These are phyloP conservation scores for Casuarina equisetifolia DNA, from an alignment of 306 rosid species.

Conservation along the genomic window DNA sequence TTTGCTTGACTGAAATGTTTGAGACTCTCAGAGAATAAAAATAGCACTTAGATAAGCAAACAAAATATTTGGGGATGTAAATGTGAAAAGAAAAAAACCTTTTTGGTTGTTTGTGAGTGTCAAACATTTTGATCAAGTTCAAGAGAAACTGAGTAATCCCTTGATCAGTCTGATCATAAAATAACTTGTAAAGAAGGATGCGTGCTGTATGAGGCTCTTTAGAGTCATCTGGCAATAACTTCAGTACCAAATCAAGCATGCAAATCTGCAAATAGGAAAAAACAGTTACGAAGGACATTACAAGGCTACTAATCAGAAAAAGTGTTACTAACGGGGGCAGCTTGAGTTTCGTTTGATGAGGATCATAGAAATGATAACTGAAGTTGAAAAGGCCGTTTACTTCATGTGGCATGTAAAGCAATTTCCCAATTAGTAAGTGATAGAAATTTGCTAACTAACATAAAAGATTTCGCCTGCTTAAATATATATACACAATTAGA, in stretches of 20 bases:
- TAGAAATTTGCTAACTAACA: not conserved
- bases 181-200: conserved; percentile 86
- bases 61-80: not conserved
- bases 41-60: not conserved
- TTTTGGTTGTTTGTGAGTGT: conserved; percentile 79
- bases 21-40: not conserved
- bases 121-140: conserved; percentile 71
- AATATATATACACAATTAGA: not conserved
- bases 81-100: conserved; percentile 51
- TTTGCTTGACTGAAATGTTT: no score
- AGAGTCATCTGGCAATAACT: conserved; percentile 69
- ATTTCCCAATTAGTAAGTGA: not conserved
- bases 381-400: not conserved
- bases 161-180: conserved; percentile 95
- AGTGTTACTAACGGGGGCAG: not conserved
- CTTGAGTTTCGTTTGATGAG: not conserved
- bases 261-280: conserved; percentile 61
- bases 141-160: conserved; percentile 90
- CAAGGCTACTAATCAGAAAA: conserved; percentile 4
- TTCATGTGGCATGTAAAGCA: not conserved
- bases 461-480: not conserved
- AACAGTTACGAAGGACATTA: conserved; percentile 32
- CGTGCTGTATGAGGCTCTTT: conserved; percentile 90
- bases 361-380: not conserved
- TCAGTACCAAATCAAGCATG: conserved; percentile 84